Conservation (phyloP, 306 rosid species). For the Prunus dulcis region DNA sequence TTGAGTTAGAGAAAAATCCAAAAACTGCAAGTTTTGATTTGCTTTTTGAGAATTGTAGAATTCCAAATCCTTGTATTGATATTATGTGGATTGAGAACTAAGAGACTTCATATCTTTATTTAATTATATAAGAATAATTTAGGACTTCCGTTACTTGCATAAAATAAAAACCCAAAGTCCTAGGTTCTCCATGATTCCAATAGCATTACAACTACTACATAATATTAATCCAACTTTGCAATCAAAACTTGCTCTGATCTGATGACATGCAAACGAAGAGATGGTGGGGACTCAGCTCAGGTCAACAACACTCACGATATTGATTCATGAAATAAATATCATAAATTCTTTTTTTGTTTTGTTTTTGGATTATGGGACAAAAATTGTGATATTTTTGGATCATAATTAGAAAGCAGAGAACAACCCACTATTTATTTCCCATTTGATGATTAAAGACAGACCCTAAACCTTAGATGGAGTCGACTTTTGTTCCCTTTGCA, state of each 20-base stretch:
- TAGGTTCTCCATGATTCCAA: constrained; percentile 1
- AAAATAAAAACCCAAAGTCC: background rate
- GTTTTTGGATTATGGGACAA: background rate
- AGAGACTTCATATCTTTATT: too few relatives aligned
- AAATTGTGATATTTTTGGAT: background rate
- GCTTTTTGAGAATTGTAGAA: too few relatives aligned
- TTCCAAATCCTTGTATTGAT: too few relatives aligned
- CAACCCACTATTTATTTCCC: background rate
- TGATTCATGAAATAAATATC: background rate
- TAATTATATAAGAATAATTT: too few relatives aligned
- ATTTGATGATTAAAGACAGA: background rate
- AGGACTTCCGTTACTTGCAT: too few relatives aligned
- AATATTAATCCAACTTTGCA: background rate
- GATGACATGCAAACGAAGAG: background rate
- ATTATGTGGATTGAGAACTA: too few relatives aligned
- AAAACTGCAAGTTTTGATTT: too few relatives aligned
- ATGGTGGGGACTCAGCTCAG: constrained; percentile 1
- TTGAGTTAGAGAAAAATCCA: too few relatives aligned
- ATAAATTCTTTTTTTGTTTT: background rate
- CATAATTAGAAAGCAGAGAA: background rate
- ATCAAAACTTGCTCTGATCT: constrained; percentile 2
- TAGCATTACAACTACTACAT: background rate
- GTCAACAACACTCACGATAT: background rate
- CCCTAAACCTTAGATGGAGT: background rate
- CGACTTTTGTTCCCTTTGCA: background rate